Evolutionary conservation across 2,329 filamentous ascomycete species (phyloP).

Genomic region (Apiospora pterosperma): DNA sequence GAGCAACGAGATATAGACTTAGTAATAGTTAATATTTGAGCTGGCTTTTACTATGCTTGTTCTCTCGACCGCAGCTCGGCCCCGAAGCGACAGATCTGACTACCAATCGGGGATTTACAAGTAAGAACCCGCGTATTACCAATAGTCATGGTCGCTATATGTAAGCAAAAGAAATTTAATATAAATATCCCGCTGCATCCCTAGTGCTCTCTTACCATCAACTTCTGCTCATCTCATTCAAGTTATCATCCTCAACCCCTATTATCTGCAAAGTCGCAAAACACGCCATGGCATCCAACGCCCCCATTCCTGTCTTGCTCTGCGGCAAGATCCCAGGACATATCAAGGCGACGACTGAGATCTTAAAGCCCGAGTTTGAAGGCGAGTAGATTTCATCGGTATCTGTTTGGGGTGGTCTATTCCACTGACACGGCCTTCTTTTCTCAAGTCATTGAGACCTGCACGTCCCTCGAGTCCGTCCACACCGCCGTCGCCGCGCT

Average conservation of each 20-base stretch:
- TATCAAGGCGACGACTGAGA: slow-evolving; percentile 7
- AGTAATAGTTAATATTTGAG: not conserved
- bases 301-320: slow-evolving; percentile 9
- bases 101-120: not conserved
- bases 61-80: not conserved
- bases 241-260: no score
- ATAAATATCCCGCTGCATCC: no score
- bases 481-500: not conserved
- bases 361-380: slow-evolving; percentile 8
- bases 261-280: not conserved
- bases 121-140: not conserved
- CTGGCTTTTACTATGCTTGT: not conserved
- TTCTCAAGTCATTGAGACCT: slow-evolving; percentile 4
- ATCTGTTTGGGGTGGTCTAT: not conserved
- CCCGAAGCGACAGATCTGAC: not conserved
- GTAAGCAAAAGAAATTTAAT: no score
- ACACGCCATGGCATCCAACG: slow-evolving; percentile 2
- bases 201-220: no score
- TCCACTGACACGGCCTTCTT: no score
- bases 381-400: not conserved
- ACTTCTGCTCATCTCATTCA: not conserved
- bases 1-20: not conserved
- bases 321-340: slow-evolving; percentile 9
- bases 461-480: not conserved
- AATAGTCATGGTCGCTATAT: no score